Base-by-base conservation (phyloP, 192 early-diverging fungal species). In the Backusella macrospora region DNA sequence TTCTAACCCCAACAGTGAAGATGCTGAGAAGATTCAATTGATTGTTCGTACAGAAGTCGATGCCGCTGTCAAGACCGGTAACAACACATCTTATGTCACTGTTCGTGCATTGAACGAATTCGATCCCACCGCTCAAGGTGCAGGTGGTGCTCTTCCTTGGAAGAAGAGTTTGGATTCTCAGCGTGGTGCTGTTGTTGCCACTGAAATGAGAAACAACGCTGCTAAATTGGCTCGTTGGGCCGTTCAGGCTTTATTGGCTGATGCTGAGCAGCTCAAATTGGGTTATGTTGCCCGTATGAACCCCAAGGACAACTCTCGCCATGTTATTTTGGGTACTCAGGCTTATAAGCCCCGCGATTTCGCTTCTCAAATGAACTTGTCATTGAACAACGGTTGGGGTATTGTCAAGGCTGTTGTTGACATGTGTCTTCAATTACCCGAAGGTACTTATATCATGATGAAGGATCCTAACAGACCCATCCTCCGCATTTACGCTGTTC, bases 191-290 rank as follows among this genome's bases (percentile, higher is more conserved):
- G 94, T 98, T 34, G 94, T 98, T 70, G 96, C 96, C 0, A 95
- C 94, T 37, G 98, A 98, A 78, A 95, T 97, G 88, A 96, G 94
- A 86, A 99, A 98, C 86, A 98, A 99, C 88, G 88, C 90, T 71
- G 91, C 92, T 84, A 97, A 98, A 80, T 86, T 99, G 38, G 91
- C 96, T 26, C 88, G 94, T 68, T 99, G 98, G 98, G 93, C 95
- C n/a, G 86, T 94, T 66, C 96, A 99, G 84, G 89, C 88, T 44
- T 80, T 98, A 29, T 85, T 99, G 67, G 85, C 95, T 40, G 96
- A 91, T n/a, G 93, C 90, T 29, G 93, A 96, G 55, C 91, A 95
- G 81, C 73, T 99, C 77, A 94, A 96, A 78, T 79, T 99, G 46
- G 98, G 97, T 59, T 86, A 85, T 74, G 91, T 97, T 45, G 86